Conservation (phyloP, 352 stramenopile genomes). For the Phytophthora cryptogea region DNA sequence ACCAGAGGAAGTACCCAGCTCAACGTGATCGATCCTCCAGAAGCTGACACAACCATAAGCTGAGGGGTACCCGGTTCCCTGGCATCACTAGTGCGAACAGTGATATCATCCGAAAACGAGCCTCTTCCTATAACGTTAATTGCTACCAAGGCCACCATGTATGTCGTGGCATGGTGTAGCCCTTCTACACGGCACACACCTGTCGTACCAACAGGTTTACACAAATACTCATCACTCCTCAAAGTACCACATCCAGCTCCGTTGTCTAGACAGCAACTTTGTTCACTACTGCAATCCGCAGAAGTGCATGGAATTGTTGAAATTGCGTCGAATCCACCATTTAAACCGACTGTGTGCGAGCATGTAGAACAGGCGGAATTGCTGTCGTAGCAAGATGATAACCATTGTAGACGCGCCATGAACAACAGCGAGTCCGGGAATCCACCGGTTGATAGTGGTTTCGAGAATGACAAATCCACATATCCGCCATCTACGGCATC, state of each 20-base stretch:
- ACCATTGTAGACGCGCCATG: constrained; percentile 17
- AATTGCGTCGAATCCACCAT: background rate
- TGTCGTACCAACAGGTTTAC: background rate
- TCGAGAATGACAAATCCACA: constrained; percentile 28
- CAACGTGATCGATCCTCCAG: constrained; percentile 43
- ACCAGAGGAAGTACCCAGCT: constrained; percentile 44
- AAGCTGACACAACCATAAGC: constrained; percentile 21
- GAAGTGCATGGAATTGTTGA: constrained; percentile 11
- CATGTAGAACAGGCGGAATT: constrained; percentile 30
- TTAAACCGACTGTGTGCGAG: constrained; percentile 11
- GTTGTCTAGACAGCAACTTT: constrained; percentile 27
- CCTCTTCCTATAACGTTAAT: constrained; percentile 46
- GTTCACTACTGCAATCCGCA: constrained; percentile 6
- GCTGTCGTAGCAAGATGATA: constrained; percentile 33
- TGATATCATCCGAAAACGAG: constrained; percentile 21
- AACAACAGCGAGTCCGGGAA: constrained; percentile 30
- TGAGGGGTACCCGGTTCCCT: constrained; percentile 30
- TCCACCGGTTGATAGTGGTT: constrained; percentile 37
- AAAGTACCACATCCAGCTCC: constrained; percentile 31
- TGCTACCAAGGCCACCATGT: constrained; percentile 34
- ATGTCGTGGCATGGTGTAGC: constrained; percentile 31
- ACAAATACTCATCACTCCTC: constrained; percentile 14
- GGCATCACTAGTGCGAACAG: constrained; percentile 19
- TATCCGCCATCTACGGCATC: constrained; percentile 33
- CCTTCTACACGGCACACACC: constrained; percentile 32